Evolutionary conservation across 192 early-diverging fungal species (phyloP).

Genomic region (Backusella westeae): DNA sequence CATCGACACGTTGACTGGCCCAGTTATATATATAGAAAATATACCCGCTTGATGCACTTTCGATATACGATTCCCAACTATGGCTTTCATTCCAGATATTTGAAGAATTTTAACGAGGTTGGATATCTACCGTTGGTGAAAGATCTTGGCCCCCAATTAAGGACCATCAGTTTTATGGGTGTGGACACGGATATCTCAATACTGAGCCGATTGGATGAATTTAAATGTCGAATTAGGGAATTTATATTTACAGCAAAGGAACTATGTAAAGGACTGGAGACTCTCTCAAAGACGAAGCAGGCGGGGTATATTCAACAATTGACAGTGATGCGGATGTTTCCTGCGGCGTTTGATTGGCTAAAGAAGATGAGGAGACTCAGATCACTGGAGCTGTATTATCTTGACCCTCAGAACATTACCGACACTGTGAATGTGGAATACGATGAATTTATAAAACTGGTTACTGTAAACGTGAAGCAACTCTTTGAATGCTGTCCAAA

Average conservation of each 20-base stretch:
- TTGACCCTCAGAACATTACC: neutral
- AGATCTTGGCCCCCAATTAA: neutral
- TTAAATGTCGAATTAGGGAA: neutral
- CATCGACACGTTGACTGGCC: neutral
- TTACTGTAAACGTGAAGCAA: neutral
- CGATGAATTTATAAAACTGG: neutral
- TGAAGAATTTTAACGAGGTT: neutral
- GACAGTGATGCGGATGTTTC: neutral
- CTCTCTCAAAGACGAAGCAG: neutral
- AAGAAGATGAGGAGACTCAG: neutral
- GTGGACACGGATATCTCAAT: neutral
- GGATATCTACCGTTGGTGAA: neutral
- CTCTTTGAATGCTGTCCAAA: neutral
- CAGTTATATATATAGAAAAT: neutral
- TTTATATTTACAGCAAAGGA: conserved; percentile 1
- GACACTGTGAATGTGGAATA: neutral
- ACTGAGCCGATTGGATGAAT: neutral
- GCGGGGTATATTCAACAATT: neutral
- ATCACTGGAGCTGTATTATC: neutral
- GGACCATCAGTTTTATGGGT: neutral
- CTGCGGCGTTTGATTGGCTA: neutral
- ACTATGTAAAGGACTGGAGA: neutral
- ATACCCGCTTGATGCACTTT: neutral
- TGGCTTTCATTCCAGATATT: conserved; percentile 1
- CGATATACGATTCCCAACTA: conserved; percentile 1